Conservation (phyloP, 306 rosid species). For the Malus fusca region DNA sequence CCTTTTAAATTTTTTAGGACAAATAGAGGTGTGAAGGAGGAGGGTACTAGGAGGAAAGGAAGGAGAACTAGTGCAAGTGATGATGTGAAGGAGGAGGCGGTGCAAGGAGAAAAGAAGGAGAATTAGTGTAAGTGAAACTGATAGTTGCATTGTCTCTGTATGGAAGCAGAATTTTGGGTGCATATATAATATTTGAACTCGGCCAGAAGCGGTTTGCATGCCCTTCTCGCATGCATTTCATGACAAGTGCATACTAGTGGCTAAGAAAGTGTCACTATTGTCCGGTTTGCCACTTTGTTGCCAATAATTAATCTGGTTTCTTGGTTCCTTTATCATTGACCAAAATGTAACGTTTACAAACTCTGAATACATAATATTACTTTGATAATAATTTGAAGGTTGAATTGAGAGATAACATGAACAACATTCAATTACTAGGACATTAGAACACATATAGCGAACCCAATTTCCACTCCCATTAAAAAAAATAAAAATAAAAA, state of each 20-base stretch:
- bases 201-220: neutral
- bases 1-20: too few relatives aligned
- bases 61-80: neutral
- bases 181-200: too few relatives aligned
- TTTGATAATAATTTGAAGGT: too few relatives aligned
- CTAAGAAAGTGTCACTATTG: constrained; percentile 5
- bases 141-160: constrained; percentile 4
- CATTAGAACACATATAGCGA: too few relatives aligned
- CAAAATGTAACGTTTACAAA: too few relatives aligned
- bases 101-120: neutral
- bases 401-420: too few relatives aligned
- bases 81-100: neutral
- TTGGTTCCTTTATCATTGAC: neutral
- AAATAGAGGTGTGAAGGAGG: neutral
- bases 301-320: neutral
- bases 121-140: neutral
- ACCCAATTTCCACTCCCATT: neutral
- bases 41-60: neutral
- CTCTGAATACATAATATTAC: neutral
- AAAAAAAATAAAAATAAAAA: too few relatives aligned
- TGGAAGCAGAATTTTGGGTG: neutral
- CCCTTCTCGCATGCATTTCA: constrained; percentile 17
- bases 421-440: too few relatives aligned
- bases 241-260: constrained; percentile 5
- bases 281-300: constrained; percentile 13